phyloP scores from a whole-genome alignment of 169 alveolate species.

The Cryptosporidium baileyi region DNA sequence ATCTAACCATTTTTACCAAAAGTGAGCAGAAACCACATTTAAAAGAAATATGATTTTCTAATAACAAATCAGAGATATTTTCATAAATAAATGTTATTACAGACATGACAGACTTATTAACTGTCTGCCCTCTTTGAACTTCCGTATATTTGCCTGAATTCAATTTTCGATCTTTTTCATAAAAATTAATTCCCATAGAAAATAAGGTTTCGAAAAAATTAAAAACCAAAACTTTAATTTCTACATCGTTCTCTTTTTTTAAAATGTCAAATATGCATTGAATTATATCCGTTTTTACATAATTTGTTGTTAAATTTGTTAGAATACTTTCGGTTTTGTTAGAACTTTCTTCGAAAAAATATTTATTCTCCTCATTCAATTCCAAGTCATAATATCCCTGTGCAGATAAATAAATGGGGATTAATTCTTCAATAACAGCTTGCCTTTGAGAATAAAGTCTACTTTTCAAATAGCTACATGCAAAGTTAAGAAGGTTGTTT shows the following conservation, averaged over 20 bases:
- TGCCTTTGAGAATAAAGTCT: slow-evolving; percentile 16
- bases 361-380: not conserved
- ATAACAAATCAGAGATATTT: not conserved
- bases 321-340: not conserved
- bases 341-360: not conserved
- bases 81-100: slow-evolving; percentile 7
- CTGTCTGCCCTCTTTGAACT: not conserved
- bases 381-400: slow-evolving; percentile 18
- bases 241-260: slow-evolving; percentile 24
- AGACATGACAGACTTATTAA: not conserved
- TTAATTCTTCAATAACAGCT: slow-evolving; percentile 16
- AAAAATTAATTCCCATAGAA: slow-evolving; percentile 34
- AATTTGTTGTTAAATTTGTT: not conserved
- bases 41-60: not conserved
- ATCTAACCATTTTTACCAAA: slow-evolving; percentile 7
- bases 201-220: slow-evolving; percentile 2
- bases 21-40: slow-evolving; percentile 18
- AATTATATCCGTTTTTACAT: slow-evolving; percentile 1
- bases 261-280: not conserved
- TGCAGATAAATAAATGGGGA: slow-evolving; percentile 20
- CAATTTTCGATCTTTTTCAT: not conserved
- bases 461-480: slow-evolving; percentile 2
- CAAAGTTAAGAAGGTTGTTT: not conserved
- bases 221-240: not conserved
- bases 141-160: not conserved